Evolutionary conservation across 2,329 filamentous ascomycete species (phyloP).

Genomic region (Phoma sp.): DNA sequence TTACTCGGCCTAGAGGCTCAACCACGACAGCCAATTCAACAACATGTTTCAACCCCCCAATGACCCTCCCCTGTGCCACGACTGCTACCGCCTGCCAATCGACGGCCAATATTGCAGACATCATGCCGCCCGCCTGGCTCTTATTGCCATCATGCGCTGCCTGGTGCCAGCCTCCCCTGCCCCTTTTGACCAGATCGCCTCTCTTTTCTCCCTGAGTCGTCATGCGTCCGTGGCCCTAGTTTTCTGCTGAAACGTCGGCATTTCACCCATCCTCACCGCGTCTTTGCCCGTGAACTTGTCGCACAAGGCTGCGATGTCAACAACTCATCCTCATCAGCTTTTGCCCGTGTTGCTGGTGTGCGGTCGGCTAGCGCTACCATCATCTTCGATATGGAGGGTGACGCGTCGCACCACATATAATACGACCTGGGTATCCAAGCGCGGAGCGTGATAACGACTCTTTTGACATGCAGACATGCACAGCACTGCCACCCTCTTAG

Average conservation of each 20-base stretch:
- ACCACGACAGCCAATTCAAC: conserved; percentile 14
- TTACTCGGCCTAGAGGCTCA: conserved; percentile 25
- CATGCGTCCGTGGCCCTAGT: conserved; percentile 9
- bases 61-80: conserved; percentile 10
- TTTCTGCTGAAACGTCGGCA: conserved; percentile 15
- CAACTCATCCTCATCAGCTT: background rate
- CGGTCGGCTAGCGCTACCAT: conserved; percentile 4
- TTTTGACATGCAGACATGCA: background rate
- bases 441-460: conserved; percentile 1
- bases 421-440: conserved; percentile 5
- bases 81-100: conserved; percentile 7
- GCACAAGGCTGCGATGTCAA: background rate
- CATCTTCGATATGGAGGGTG: conserved; percentile 16
- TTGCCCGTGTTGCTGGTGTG: conserved; percentile 1
- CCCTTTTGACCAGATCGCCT: conserved; percentile 8
- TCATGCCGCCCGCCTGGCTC: conserved; percentile 1
- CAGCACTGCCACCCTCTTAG: conserved; percentile 13
- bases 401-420: conserved; percentile 45
- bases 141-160: conserved; percentile 12
- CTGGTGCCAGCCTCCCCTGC: conserved; percentile 10
- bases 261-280: conserved; percentile 3
- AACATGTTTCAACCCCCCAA: conserved; percentile 28
- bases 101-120: conserved; percentile 1
- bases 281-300: conserved; percentile 2
- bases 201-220: conserved; percentile 15